These are phyloP conservation scores for Pugionium cornutum DNA, from an alignment of 345 rosid genomes.

Conservation along the genomic window DNA sequence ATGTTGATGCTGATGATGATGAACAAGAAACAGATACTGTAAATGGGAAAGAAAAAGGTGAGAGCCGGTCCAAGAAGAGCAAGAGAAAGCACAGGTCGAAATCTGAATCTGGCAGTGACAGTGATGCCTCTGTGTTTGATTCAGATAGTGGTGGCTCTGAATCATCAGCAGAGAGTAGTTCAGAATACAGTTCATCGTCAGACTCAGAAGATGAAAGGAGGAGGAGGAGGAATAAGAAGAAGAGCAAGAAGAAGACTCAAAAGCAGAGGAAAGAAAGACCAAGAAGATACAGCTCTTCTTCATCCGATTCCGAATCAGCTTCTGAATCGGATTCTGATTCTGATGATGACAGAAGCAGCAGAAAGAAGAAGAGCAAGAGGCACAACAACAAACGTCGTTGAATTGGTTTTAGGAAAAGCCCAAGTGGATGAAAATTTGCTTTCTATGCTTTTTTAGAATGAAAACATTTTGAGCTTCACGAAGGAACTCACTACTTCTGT, in stretches of 20 bases:
- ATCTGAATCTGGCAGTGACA: conserved; percentile 66
- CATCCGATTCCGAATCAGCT: conserved; percentile 50
- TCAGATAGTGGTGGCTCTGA: conserved; percentile 62
- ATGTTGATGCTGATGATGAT: conserved; percentile 40
- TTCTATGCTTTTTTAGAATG: conserved; percentile 5
- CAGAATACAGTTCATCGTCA: conserved; percentile 66
- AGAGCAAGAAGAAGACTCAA: conserved; percentile 64
- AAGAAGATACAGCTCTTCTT: conserved; percentile 67
- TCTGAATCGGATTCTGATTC: conserved; percentile 73
- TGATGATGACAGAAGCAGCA: conserved; percentile 63
- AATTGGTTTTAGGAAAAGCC: conserved; percentile 18
- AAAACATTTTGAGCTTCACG: conserved; percentile 22
- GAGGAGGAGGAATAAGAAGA: conserved; percentile 63
- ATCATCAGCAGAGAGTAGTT: conserved; percentile 62
- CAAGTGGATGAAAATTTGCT: neutral
- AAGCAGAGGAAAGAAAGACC: conserved; percentile 47
- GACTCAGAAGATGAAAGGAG: conserved; percentile 79
- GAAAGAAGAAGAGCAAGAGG: conserved; percentile 65
- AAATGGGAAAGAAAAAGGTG: conserved; percentile 39
- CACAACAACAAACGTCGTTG: conserved; percentile 56
- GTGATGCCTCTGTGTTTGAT: conserved; percentile 90
- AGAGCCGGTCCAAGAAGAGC: conserved; percentile 66
- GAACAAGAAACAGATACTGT: conserved; percentile 31
- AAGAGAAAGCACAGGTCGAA: conserved; percentile 77
- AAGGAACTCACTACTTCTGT: conserved; percentile 18